A percentile compares a stretch with the other conserved stretches of the same genome.
Evolutionary conservation across 139 green algal genomes (phyloP).

Genomic region (Spirogloea muscicola): DNA sequence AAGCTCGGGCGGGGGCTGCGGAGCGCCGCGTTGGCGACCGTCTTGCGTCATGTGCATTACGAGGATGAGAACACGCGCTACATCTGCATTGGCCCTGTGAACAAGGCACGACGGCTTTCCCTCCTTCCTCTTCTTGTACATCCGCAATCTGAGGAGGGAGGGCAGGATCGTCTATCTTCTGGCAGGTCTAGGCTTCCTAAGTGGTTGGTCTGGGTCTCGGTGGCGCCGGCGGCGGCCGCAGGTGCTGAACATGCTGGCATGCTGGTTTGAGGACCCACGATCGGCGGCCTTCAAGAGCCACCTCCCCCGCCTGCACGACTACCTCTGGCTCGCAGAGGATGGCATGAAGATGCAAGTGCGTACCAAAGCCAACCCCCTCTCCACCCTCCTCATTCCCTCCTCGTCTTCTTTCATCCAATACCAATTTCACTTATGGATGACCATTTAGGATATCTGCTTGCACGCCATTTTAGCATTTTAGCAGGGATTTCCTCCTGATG

Average conservation of each 20-base stretch:
- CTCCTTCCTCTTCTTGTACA: conserved; percentile 7
- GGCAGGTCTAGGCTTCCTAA: no score
- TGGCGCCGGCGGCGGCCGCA: no score
- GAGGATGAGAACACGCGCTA: conserved; percentile 99
- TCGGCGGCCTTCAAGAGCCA: conserved; percentile 78
- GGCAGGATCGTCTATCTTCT: no score
- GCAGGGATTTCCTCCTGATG: no score
- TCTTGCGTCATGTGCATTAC: conserved; percentile 93
- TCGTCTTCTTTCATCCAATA: no score
- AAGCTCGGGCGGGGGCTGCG: conserved; percentile 54
- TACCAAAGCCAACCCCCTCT: no score
- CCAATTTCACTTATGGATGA: no score
- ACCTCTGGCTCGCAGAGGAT: conserved; percentile 98
- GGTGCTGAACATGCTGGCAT: conserved; percentile 93
- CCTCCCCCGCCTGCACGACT: conserved; percentile 79
- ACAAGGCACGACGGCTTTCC: conserved; percentile 74
- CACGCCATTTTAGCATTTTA: no score
- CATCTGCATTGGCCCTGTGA: conserved; percentile 95
- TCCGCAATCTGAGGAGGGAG: no score
- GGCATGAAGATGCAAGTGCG: conserved; percentile 82
- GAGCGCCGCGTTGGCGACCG: conserved; percentile 67
- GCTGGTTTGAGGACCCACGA: conserved; percentile 87
- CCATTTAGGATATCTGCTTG: no score
- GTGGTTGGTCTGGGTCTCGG: no score
- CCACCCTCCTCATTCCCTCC: no score